Conservation (phyloP, 768 basidiomycete species). For the Auricularia auricula-judae region DNA sequence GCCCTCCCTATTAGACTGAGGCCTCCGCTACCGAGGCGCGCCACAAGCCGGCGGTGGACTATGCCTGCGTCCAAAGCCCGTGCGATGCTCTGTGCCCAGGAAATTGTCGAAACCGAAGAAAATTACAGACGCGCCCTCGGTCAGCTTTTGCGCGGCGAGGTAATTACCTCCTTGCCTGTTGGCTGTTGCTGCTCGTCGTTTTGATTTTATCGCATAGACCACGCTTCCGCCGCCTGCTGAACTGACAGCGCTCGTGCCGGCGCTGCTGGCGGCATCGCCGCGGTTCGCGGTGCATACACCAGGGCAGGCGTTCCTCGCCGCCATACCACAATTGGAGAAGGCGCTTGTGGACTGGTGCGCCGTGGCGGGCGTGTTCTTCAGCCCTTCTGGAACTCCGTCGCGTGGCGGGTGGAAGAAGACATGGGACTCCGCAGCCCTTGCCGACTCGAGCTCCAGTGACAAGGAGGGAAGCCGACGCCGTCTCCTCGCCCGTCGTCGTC, state of each 20-base stretch:
- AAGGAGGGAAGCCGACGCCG: neutral
- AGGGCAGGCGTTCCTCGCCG: conserved; percentile 36
- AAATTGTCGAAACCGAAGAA: neutral
- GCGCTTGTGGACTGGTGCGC: conserved; percentile 49
- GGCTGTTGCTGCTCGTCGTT: no score
- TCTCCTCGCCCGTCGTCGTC: neutral
- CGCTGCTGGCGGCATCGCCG: neutral
- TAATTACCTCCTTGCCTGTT: neutral
- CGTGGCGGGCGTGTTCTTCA: conserved; percentile 35
- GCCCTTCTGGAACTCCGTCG: neutral
- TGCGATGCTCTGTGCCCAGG: neutral
- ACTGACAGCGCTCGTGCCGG: neutral
- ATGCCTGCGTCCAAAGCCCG: neutral
- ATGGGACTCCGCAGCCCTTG: no score
- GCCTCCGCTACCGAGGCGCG: neutral
- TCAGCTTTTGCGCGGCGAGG: neutral
- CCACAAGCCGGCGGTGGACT: neutral
- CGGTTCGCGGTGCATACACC: neutral
- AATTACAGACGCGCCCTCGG: neutral
- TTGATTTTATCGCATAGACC: neutral
- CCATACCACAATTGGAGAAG: conserved; percentile 39
- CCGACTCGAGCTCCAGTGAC: no score
- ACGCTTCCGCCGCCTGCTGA: neutral
- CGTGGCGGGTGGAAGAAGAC: no score
- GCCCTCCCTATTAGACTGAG: neutral